Conservation (phyloP, 306 rosid species). For the Vigna reflexopilosa region DNA sequence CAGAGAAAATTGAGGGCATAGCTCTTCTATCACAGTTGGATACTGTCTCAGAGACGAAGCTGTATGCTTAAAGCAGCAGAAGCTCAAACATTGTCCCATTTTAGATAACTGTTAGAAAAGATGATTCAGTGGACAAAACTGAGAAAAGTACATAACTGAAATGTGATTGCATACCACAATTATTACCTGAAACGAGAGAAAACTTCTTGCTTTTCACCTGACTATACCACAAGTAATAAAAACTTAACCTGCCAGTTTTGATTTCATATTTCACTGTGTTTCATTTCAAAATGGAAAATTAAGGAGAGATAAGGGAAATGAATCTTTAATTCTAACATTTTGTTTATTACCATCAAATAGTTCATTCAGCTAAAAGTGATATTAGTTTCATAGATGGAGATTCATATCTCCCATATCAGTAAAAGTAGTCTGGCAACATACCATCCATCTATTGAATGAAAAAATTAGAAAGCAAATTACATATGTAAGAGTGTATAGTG, state of each 20-base stretch:
- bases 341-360: not conserved
- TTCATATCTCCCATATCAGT: not conserved
- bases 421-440: not conserved
- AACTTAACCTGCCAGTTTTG: not conserved
- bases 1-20: constrained; percentile 40
- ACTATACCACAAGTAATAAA: not conserved
- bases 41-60: not conserved
- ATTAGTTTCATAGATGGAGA: not conserved
- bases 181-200: too few species aligned
- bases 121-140: too few species aligned
- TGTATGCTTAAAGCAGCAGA: not conserved
- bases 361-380: not conserved
- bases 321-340: not conserved
- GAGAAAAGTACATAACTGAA: too few species aligned
- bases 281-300: not conserved
- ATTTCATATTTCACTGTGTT: not conserved
- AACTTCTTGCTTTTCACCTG: not conserved
- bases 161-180: too few species aligned
- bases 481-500: not conserved
- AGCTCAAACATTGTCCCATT: constrained; percentile 21
- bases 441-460: not conserved
- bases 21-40: constrained; percentile 26
- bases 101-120: not conserved
- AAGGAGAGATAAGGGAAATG: not conserved
- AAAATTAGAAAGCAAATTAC: not conserved